Conservation (phyloP, 306 rosid species). For the Dalbergia cultrata region DNA sequence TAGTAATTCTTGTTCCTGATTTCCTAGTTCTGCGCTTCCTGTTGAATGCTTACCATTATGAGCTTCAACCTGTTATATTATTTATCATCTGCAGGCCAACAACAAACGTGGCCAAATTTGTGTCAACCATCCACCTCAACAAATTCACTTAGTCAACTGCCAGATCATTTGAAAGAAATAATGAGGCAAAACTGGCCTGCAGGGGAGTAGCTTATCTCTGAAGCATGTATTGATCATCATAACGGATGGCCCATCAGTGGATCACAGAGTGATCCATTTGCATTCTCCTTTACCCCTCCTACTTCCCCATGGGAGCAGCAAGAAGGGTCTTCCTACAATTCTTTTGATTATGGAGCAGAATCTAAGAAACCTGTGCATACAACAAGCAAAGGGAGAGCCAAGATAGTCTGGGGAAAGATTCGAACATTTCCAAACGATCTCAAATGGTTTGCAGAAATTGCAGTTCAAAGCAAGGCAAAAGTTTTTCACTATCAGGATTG, state of each 20-base stretch:
- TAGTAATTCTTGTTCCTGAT: background rate
- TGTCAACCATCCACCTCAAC: constrained; percentile 30
- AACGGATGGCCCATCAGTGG: constrained; percentile 16
- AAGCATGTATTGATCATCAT: background rate
- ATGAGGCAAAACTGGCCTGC: background rate
- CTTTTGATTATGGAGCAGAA: constrained; percentile 34
- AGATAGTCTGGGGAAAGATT: constrained; percentile 54
- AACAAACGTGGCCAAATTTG: background rate
- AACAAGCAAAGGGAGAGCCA: constrained; percentile 41
- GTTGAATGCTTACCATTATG: background rate
- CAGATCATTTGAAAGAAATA: background rate
- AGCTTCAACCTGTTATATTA: background rate
- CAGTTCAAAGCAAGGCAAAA: constrained; percentile 45
- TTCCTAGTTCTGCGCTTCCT: background rate
- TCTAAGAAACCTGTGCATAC: background rate
- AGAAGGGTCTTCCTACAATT: background rate
- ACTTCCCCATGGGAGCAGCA: constrained; percentile 33
- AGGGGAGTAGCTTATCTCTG: constrained; percentile 8
- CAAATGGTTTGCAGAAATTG: constrained; percentile 35
- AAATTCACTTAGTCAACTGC: constrained; percentile 2
- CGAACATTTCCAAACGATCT: constrained; percentile 41
- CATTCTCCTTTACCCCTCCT: constrained; percentile 22
- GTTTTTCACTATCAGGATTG: background rate
- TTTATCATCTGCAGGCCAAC: constrained; percentile 46
- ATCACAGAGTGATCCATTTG: constrained; percentile 7